These are phyloP conservation scores for Pseudogymnoascus sp. DNA, from an alignment of 2,329 filamentous ascomycete species.

Conservation along the genomic window DNA sequence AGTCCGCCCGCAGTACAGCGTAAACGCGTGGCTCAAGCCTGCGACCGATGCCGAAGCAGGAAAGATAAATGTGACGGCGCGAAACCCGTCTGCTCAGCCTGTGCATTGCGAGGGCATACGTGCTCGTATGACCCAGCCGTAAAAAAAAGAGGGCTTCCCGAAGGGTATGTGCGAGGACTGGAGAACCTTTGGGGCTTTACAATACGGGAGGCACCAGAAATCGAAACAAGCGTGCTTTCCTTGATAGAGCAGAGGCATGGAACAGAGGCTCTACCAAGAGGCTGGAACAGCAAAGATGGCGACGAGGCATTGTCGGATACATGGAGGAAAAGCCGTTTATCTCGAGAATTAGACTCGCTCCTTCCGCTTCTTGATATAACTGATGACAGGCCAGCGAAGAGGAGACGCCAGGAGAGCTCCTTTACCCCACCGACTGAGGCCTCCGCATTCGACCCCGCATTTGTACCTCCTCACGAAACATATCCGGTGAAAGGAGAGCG, in stretches of 20 bases:
- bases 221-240: constrained; percentile 9
- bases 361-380: constrained; percentile 5
- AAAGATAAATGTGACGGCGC: constrained; percentile 68
- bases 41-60: constrained; percentile 60
- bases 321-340: constrained; percentile 14
- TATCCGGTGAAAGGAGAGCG: neutral
- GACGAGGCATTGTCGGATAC: constrained; percentile 37
- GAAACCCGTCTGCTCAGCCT: constrained; percentile 61
- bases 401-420: constrained; percentile 10
- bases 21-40: constrained; percentile 37
- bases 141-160: constrained; percentile 68
- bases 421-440: constrained; percentile 22
- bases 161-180: constrained; percentile 65
- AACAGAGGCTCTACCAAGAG: constrained; percentile 24
- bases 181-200: constrained; percentile 35
- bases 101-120: constrained; percentile 50
- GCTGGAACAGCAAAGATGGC: constrained; percentile 33
- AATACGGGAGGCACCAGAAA: constrained; percentile 6
- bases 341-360: constrained; percentile 7
- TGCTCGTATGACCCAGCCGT: constrained; percentile 65
- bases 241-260: constrained; percentile 24
- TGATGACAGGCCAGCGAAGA: constrained; percentile 6
- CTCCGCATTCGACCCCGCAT: constrained; percentile 10
- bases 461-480: neutral
- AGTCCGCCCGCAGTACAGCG: neutral